Percentiles rank a stretch among this genome's conserved stretches.
Evolutionary conservation across 352 stramenopile species (phyloP).

Genomic region (Aphanomyces stellatus): DNA sequence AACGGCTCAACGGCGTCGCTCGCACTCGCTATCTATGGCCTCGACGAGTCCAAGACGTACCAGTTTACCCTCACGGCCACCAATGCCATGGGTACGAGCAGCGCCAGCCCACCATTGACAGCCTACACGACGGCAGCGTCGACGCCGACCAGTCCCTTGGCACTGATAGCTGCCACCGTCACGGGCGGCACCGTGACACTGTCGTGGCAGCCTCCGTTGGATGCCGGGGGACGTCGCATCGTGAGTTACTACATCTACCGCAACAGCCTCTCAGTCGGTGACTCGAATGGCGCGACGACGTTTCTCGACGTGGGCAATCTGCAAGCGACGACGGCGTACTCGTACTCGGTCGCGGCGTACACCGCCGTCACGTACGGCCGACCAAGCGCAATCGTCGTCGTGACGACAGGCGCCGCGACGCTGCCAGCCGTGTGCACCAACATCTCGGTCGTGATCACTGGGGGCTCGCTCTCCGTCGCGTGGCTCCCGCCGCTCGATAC

Average conservation of each 20-base stretch:
- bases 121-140: slow-evolving; percentile 35
- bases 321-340: slow-evolving; percentile 32
- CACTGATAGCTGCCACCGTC: slow-evolving; percentile 29
- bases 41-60: slow-evolving; percentile 45
- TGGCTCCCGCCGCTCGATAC: slow-evolving; percentile 38
- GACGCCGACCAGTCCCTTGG: slow-evolving; percentile 35
- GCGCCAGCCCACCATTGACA: slow-evolving; percentile 24
- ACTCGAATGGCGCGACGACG: slow-evolving; percentile 21
- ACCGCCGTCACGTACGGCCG: slow-evolving; percentile 28
- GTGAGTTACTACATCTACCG: slow-evolving; percentile 44
- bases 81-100: slow-evolving; percentile 36
- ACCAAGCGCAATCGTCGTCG: slow-evolving; percentile 28
- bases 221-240: slow-evolving; percentile 42
- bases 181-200: slow-evolving; percentile 51
- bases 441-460: slow-evolving; percentile 10
- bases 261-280: slow-evolving; percentile 27
- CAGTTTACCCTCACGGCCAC: slow-evolving; percentile 32
- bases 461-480: slow-evolving; percentile 32
- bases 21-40: slow-evolving; percentile 26
- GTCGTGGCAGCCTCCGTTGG: slow-evolving; percentile 42
- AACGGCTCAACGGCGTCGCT: neutral
- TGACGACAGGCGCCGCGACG: slow-evolving; percentile 30
- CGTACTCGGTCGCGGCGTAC: slow-evolving; percentile 37
- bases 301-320: slow-evolving; percentile 36
- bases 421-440: slow-evolving; percentile 25